Evolutionary conservation across 192 early-diverging fungal species (phyloP).

Genomic region (Allomyces macrogynus): DNA sequence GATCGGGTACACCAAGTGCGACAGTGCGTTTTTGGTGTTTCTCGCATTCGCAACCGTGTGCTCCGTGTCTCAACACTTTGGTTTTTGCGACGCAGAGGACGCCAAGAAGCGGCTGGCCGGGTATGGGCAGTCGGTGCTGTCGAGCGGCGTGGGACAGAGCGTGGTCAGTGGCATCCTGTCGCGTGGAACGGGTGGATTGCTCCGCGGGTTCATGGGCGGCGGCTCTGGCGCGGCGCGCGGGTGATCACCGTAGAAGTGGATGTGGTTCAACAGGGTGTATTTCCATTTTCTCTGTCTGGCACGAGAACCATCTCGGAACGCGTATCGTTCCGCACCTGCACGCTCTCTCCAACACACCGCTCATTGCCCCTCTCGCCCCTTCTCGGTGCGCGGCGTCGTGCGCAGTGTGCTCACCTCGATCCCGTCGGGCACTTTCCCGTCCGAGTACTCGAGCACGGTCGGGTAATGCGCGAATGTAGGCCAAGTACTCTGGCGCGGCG

Average conservation of each 20-base stretch:
- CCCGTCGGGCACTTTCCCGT: too few species aligned
- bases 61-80: background rate
- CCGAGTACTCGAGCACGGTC: too few species aligned
- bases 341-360: too few species aligned
- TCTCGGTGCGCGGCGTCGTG: too few species aligned
- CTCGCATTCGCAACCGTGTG: background rate
- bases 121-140: background rate
- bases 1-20: constrained; percentile 83
- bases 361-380: too few species aligned
- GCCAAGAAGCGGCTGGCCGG: background rate
- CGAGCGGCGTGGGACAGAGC: background rate
- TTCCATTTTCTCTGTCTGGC: too few species aligned
- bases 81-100: background rate
- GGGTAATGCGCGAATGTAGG: constrained; percentile 2
- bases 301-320: too few species aligned
- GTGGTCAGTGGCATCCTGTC: background rate
- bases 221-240: background rate
- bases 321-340: too few species aligned
- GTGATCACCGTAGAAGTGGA: background rate
- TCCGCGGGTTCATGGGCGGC: background rate
- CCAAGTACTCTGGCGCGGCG: constrained; percentile 8
- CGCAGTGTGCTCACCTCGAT: too few species aligned
- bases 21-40: constrained; percentile 36
- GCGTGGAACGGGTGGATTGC: background rate
- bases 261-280: too few species aligned